Percentiles rank a stretch among this genome's conserved stretches.
Evolutionary conservation across 2,329 filamentous ascomycete species (phyloP).

Genomic region (Atkinsonella hypoxylon): DNA sequence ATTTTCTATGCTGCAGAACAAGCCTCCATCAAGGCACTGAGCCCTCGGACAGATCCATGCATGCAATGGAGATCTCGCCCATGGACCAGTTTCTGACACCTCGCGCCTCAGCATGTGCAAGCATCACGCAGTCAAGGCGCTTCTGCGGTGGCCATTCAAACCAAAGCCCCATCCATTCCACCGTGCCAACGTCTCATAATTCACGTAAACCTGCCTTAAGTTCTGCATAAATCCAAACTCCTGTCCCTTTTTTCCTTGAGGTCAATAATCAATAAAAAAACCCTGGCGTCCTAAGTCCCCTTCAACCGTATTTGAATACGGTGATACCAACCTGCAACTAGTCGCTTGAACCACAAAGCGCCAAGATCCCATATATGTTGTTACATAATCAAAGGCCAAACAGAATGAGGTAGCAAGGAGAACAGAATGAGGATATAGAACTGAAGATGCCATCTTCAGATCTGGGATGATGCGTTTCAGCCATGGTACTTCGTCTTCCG

Average conservation of each 20-base stretch:
- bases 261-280: not conserved
- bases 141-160: not conserved
- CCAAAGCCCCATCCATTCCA: not conserved
- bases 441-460: not conserved
- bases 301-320: not conserved
- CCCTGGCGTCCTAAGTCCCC: not conserved
- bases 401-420: not conserved
- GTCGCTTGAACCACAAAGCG: constrained; percentile 6
- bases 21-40: not conserved
- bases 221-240: constrained; percentile 15
- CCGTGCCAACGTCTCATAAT: constrained; percentile 9
- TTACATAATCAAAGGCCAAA: constrained; percentile 17
- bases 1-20: not conserved
- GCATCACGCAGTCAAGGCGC: not conserved
- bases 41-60: not conserved
- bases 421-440: not conserved
- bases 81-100: not conserved
- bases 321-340: not conserved
- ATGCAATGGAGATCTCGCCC: not conserved
- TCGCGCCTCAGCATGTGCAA: not conserved
- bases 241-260: constrained; percentile 1
- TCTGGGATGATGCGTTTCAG: not conserved
- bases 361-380: constrained; percentile 12
- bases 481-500: not conserved
- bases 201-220: constrained; percentile 9